phyloP scores from a whole-genome alignment of 805 yeast genomes.

The Ogataea glucozyma region DNA sequence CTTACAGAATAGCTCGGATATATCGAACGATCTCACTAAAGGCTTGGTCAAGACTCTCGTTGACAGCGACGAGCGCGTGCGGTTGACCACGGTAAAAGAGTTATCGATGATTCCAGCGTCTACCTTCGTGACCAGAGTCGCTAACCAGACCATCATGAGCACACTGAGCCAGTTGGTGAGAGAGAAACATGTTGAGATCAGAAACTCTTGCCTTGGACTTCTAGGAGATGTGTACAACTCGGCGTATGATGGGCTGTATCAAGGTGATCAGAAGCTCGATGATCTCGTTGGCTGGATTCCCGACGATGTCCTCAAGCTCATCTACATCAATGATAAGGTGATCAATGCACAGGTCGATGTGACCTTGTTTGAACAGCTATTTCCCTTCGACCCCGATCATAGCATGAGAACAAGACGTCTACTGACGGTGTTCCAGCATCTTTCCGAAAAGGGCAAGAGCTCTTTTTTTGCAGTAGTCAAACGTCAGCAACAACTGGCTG shows the following conservation, averaged over 20 bases:
- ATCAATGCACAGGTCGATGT: constrained; percentile 68
- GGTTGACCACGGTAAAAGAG: constrained; percentile 59
- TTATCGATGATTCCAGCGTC: constrained; percentile 48
- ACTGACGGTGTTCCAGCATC: constrained; percentile 45
- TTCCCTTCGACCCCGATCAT: constrained; percentile 52
- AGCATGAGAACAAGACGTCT: constrained; percentile 53
- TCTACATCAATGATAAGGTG: constrained; percentile 70
- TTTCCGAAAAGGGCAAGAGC: constrained; percentile 58
- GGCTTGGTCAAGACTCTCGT: constrained; percentile 69
- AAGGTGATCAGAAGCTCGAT: constrained; percentile 32
- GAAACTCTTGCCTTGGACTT: constrained; percentile 57
- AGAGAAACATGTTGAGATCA: constrained; percentile 66
- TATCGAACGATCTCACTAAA: constrained; percentile 50
- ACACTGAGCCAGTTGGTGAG: constrained; percentile 65
- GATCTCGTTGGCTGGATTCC: constrained; percentile 56
- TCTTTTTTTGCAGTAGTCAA: constrained; percentile 69
- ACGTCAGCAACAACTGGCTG: constrained; percentile 63
- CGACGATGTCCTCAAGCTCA: constrained; percentile 57
- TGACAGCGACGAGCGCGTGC: constrained; percentile 74
- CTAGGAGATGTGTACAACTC: constrained; percentile 57
- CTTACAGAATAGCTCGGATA: constrained; percentile 45
- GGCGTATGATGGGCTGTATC: constrained; percentile 36
- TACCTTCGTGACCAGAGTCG: constrained; percentile 48
- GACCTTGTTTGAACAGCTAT: constrained; percentile 56
- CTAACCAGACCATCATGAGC: constrained; percentile 47